Evolutionary conservation across 345 rosid genomes (phyloP).

Genomic region (Gossypium rotundifolium): DNA sequence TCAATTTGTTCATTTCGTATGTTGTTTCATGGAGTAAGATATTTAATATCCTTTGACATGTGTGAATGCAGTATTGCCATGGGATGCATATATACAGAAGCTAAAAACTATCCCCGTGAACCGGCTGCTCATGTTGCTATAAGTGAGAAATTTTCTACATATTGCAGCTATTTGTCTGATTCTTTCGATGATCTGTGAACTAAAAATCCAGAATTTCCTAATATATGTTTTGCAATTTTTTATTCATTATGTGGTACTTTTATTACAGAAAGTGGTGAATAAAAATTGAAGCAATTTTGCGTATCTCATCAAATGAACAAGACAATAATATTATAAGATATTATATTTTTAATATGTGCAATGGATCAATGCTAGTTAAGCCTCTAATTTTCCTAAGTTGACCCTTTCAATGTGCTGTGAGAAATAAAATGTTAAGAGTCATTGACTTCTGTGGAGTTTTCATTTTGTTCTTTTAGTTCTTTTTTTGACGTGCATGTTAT

Average conservation of each 20-base stretch:
- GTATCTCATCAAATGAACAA: background rate
- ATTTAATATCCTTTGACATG: constrained; percentile 25
- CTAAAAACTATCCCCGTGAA: constrained; percentile 95
- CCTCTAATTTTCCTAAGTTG: background rate
- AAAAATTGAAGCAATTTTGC: background rate
- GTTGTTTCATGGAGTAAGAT: constrained; percentile 10
- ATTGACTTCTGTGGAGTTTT: background rate
- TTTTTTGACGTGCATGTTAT: background rate
- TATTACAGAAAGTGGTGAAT: background rate
- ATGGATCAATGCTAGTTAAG: background rate
- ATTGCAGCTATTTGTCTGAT: background rate
- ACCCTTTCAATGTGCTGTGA: background rate
- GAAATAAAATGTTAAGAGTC: background rate
- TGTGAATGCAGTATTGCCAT: constrained; percentile 68
- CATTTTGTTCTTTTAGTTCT: background rate
- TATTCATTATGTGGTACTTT: background rate
- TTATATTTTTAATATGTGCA: background rate
- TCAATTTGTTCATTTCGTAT: background rate
- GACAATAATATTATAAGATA: background rate
- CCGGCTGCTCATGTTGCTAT: constrained; percentile 98
- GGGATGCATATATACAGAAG: constrained; percentile 87
- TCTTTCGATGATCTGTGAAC: background rate
- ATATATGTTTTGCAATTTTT: background rate
- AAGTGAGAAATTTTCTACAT: constrained; percentile 47
- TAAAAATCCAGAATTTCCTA: constrained; percentile 5